Conservation (phyloP, 2,329 filamentous ascomycete species). For the Thielaviopsis punctulata region DNA sequence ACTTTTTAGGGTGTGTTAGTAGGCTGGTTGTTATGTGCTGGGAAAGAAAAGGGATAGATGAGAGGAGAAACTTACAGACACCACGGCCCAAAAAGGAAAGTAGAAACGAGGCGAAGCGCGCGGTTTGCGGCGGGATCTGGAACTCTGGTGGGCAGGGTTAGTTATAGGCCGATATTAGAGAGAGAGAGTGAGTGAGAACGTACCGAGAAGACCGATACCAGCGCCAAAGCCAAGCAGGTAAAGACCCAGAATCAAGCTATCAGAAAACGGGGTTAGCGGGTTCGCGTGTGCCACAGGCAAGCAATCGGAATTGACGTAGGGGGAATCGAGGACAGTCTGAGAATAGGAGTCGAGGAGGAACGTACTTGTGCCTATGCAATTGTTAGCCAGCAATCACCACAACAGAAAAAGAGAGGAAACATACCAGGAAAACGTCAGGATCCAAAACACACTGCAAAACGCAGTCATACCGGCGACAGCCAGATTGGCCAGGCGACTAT, state of each 20-base stretch:
- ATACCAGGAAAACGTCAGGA: conserved; percentile 46
- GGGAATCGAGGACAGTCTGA: background rate
- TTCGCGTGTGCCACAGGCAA: too few relatives aligned
- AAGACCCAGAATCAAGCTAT: conserved; percentile 44
- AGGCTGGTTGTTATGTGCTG: conserved; percentile 7
- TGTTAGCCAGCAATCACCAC: background rate
- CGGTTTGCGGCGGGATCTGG: conserved; percentile 82
- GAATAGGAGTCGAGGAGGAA: background rate
- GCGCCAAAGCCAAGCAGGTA: conserved; percentile 89
- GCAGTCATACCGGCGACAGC: conserved; percentile 74
- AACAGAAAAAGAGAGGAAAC: conserved; percentile 18
- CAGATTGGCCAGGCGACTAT: conserved; percentile 87
- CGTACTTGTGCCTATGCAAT: conserved; percentile 8
- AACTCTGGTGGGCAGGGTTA: conserved; percentile 44
- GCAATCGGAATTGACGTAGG: too few relatives aligned
- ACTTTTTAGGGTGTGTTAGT: conserved; percentile 37
- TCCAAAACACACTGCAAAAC: conserved; percentile 61
- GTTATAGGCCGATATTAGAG: background rate
- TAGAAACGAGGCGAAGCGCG: conserved; percentile 90
- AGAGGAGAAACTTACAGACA: conserved; percentile 50
- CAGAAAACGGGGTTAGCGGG: too few relatives aligned
- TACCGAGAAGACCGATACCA: conserved; percentile 50
- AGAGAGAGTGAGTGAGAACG: conserved; percentile 6
- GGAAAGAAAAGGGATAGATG: background rate
- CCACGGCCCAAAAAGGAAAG: conserved; percentile 95